Evolutionary conservation across 1,284 basidiomycete genomes (phyloP), one percentile per base, ranked within the genome.

Genomic region (Earliella scabrosa): DNA sequence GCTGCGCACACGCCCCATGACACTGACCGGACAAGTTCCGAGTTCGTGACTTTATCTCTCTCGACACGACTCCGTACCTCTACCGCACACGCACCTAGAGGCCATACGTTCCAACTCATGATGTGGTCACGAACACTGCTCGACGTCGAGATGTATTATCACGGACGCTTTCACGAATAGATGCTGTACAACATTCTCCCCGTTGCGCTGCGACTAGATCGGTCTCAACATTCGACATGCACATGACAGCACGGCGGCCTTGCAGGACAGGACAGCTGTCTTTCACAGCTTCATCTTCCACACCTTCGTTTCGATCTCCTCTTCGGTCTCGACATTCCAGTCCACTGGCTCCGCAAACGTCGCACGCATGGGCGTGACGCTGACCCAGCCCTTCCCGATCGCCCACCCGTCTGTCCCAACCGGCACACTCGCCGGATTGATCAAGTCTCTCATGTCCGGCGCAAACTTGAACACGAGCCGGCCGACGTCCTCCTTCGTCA

Each of bases 351-450:
- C 88, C 14, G 82, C 89, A 66, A 93, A 93, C 47, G 80, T 77
- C 2, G 92, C 86, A 50, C 83, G 77, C 54, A 94, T 70, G 2
- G 92, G 88, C 23, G 90, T 92, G 2, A 94, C 83, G 59, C 88
- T 90, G 21, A 82, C 85, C 63, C 77, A 82, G 9, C 86, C 88
- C 54, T 84, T 76, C 59, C 79, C 74, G 24, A 94, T 76, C 20
- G 90, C 91, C 88, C 89, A 95, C 0, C 83, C 86, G 72, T 97
- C 95, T 9, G 89, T 87, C 2, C 91, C 93, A 36, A 83, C 76
- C 0, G 92, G 90, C 20, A 95, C 69, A 9, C 72, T 71, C 18
- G 79, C 70, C 1, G 92, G 91, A 44, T 79, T 81, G 51, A 97
- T 80, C 20, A 97, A 75, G 8, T 77, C 77, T 13, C 75, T 75